phyloP scores from a whole-genome alignment of 192 early-diverging fungal species.

The Entomortierella chlamydospora region DNA sequence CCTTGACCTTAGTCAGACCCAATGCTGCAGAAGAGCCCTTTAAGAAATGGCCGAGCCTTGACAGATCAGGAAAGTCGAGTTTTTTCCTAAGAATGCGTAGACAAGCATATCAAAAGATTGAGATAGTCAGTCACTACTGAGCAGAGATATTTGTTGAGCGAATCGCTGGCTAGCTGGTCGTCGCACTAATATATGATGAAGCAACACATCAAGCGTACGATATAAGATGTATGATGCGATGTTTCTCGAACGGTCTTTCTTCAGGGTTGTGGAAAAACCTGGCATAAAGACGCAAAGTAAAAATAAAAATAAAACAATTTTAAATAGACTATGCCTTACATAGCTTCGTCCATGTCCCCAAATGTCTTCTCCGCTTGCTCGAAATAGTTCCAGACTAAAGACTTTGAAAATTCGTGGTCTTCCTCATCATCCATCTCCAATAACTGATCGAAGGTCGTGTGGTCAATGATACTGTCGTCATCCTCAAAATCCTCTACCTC shows the following conservation, averaged over 20 bases:
- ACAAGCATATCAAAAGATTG: not conserved
- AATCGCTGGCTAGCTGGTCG: not conserved
- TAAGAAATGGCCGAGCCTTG: conserved; percentile 89
- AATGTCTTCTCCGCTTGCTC: conserved; percentile 91
- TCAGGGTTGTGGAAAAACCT: not conserved
- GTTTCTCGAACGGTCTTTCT: too few species aligned
- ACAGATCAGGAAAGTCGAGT: conserved; percentile 80
- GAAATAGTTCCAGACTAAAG: conserved; percentile 86
- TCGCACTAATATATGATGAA: too few species aligned
- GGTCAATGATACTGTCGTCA: conserved; percentile 71
- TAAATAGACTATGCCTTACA: conserved; percentile 60
- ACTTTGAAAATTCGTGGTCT: conserved; percentile 84
- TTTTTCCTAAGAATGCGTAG: conserved; percentile 29
- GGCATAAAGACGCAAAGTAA: not conserved
- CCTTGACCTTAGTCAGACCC: conserved; percentile 84
- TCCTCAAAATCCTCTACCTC: conserved; percentile 21
- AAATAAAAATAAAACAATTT: not conserved
- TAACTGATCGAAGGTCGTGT: conserved; percentile 88
- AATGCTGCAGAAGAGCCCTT: conserved; percentile 93
- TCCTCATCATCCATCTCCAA: conserved; percentile 96
- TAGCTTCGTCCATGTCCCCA: conserved; percentile 79
- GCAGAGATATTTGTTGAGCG: not conserved
- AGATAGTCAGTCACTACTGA: not conserved
- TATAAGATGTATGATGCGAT: too few species aligned
- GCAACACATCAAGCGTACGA: not conserved